Percentiles rank a stretch among this genome's conserved stretches.
phyloP scores from a whole-genome alignment of 257 asterid species.

The Prunella vulgaris region DNA sequence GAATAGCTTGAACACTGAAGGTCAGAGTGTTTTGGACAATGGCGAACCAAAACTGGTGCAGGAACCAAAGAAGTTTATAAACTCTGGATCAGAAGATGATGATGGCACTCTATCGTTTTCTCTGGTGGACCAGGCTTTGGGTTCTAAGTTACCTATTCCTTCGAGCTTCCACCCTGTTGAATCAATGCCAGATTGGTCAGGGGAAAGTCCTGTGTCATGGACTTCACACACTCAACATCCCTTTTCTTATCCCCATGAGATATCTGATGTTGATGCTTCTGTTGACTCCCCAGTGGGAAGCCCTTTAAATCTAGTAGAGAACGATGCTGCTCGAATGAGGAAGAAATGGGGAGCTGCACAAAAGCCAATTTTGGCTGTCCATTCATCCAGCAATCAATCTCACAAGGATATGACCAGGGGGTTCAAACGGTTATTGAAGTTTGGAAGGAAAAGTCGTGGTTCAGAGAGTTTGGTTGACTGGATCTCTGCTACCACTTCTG shows the following conservation, averaged over 20 bases:
- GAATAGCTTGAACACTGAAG: slow-evolving; percentile 30
- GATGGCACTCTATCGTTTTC: slow-evolving; percentile 40
- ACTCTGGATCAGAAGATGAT: slow-evolving; percentile 70
- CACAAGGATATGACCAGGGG: slow-evolving; percentile 81
- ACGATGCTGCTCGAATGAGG: slow-evolving; percentile 67
- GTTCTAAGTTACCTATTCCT: slow-evolving; percentile 48
- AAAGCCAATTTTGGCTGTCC: slow-evolving; percentile 50
- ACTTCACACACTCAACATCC: slow-evolving; percentile 49
- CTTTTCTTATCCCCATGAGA: slow-evolving; percentile 63
- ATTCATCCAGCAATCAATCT: slow-evolving; percentile 46
- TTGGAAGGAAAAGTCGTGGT: slow-evolving; percentile 47
- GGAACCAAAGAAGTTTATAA: slow-evolving; percentile 21
- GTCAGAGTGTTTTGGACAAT: slow-evolving; percentile 18
- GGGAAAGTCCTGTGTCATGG: slow-evolving; percentile 52
- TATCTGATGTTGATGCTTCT: slow-evolving; percentile 69
- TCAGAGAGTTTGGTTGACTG: slow-evolving; percentile 72
- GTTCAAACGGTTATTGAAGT: slow-evolving; percentile 32
- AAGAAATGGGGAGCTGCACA: slow-evolving; percentile 82
- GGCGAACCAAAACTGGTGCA: slow-evolving; percentile 23
- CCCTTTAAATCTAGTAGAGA: slow-evolving; percentile 56
- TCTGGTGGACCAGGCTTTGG: slow-evolving; percentile 48
- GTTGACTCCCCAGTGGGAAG: slow-evolving; percentile 76
- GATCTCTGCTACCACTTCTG: slow-evolving; percentile 95
- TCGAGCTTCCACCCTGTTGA: slow-evolving; percentile 23
- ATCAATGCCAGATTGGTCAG: slow-evolving; percentile 59